phyloP scores from a whole-genome alignment of 108 stramenopile species.

The Aurantiochytrium sp. region DNA sequence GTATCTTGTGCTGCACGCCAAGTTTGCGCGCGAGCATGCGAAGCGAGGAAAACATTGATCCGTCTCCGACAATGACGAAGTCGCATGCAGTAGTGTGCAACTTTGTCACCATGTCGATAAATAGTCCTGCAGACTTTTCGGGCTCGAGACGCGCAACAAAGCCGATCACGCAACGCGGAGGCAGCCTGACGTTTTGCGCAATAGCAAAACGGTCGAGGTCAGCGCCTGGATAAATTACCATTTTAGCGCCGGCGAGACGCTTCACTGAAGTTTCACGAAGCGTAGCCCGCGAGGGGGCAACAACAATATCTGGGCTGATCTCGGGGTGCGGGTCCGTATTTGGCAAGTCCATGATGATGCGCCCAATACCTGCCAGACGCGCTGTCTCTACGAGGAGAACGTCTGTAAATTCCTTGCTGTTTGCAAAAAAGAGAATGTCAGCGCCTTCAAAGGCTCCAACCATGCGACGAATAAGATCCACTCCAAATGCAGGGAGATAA shows the following conservation, averaged over 20 bases:
- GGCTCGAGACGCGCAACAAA: conserved; percentile 38
- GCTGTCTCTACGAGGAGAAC: background rate
- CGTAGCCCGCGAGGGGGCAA: conserved; percentile 35
- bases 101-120: conserved; percentile 28
- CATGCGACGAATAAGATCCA: background rate
- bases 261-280: conserved; percentile 14
- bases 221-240: conserved; percentile 35
- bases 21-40: conserved; percentile 4
- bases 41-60: background rate
- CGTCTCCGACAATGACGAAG: conserved; percentile 47
- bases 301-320: conserved; percentile 28
- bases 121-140: conserved; percentile 43
- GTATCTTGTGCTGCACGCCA: background rate
- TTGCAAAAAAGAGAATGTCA: background rate
- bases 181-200: background rate
- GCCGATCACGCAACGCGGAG: conserved; percentile 21
- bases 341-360: conserved; percentile 32
- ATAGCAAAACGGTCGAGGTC: background rate
- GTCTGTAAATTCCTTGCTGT: background rate
- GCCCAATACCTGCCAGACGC: background rate
- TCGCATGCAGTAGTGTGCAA: background rate
- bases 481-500: background rate
- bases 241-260: background rate
- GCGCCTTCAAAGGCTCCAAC: background rate
- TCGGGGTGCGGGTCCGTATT: conserved; percentile 15